Conservation (phyloP, 2,329 filamentous ascomycete species). For the Pseudohalonectria lignicola region DNA sequence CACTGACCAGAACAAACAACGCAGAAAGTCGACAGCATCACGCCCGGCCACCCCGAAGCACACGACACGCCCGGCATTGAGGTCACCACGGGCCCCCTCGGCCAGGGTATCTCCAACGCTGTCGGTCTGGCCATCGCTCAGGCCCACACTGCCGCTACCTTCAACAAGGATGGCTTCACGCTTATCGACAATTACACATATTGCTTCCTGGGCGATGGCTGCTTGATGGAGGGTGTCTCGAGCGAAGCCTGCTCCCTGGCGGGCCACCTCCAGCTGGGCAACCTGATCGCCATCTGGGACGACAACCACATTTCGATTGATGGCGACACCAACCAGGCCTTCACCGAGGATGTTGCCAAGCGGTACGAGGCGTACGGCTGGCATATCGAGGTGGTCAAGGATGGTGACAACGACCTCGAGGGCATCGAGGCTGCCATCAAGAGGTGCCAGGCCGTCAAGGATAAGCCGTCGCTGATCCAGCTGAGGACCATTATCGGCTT, state of each 20-base stretch:
- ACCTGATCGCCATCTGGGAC: slow-evolving; percentile 94
- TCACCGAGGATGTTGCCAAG: slow-evolving; percentile 93
- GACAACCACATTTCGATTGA: slow-evolving; percentile 97
- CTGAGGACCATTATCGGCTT: slow-evolving; percentile 95
- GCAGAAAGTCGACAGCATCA: slow-evolving; percentile 56
- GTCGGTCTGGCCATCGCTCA: slow-evolving; percentile 97
- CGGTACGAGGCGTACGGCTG: slow-evolving; percentile 96
- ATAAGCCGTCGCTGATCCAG: slow-evolving; percentile 97
- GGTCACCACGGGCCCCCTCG: slow-evolving; percentile 95
- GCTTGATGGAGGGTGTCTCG: slow-evolving; percentile 96
- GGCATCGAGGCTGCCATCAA: slow-evolving; percentile 82
- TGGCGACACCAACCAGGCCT: slow-evolving; percentile 89
- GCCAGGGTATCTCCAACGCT: slow-evolving; percentile 94
- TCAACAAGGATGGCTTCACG: slow-evolving; percentile 94
- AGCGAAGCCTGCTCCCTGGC: slow-evolving; percentile 85
- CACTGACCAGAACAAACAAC: no score
- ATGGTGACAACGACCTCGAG: slow-evolving; percentile 82
- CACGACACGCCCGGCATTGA: slow-evolving; percentile 96
- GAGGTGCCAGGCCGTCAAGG: slow-evolving; percentile 73
- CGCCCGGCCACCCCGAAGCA: slow-evolving; percentile 90
- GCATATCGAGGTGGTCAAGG: slow-evolving; percentile 74
- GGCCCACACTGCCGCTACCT: slow-evolving; percentile 78
- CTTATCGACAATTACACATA: slow-evolving; percentile 96
- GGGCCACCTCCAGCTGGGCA: slow-evolving; percentile 94
- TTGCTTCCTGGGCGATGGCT: slow-evolving; percentile 93